A percentile compares a stretch with the other conserved stretches of the same genome.
phyloP scores from a whole-genome alignment of 148 eudicot species.

The Rhododendron simsii region DNA sequence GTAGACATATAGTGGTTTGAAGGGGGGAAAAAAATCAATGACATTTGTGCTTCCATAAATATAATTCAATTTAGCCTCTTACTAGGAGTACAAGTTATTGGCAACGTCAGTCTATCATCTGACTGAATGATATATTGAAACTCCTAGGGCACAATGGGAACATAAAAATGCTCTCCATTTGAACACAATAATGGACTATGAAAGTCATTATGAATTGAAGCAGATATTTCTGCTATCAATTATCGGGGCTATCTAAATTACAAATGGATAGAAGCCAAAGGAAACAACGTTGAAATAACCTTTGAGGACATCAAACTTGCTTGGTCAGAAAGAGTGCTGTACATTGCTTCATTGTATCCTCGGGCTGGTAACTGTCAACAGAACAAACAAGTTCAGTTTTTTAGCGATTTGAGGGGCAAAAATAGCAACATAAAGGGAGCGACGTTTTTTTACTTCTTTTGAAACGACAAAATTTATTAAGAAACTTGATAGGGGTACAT shows the following conservation, averaged over 20 bases:
- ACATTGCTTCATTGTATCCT: conserved; percentile 73
- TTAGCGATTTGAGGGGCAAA: background rate
- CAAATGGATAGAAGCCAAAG: background rate
- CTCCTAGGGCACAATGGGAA: background rate
- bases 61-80: background rate
- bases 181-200: background rate
- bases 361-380: conserved; percentile 83
- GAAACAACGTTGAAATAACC: background rate
- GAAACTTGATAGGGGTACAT: too few species aligned
- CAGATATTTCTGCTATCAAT: conserved; percentile 3
- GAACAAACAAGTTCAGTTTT: background rate
- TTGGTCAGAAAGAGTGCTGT: conserved; percentile 59
- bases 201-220: background rate
- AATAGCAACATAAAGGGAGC: background rate
- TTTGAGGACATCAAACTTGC: conserved; percentile 24
- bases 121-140: background rate
- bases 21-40: background rate
- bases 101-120: background rate
- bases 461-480: too few species aligned
- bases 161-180: background rate
- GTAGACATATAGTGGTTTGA: background rate
- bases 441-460: too few species aligned
- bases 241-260: background rate
- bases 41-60: background rate
- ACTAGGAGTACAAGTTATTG: background rate